These are phyloP conservation scores for Gaeumannomyces tritici DNA, from an alignment of 2,329 filamentous ascomycete genomes.

Conservation along the genomic window DNA sequence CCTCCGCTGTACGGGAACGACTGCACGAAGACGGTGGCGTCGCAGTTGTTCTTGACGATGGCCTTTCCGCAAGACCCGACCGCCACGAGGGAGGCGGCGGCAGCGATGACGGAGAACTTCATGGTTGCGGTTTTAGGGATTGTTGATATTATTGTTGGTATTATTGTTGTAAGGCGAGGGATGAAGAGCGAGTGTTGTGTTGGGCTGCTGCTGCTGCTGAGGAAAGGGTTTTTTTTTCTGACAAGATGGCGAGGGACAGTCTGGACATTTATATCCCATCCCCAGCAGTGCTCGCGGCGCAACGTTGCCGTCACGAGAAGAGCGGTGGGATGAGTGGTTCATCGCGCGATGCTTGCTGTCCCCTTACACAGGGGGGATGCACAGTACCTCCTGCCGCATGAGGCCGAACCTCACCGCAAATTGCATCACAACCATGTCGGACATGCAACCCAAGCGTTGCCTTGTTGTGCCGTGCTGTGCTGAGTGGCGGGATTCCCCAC, in stretches of 20 bases:
- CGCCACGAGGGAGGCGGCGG: constrained; percentile 21
- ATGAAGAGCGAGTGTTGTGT: neutral
- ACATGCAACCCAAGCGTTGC: neutral
- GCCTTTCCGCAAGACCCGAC: constrained; percentile 23
- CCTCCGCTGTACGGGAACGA: constrained; percentile 23
- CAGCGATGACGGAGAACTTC: constrained; percentile 17
- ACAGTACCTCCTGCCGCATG: neutral
- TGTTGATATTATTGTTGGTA: neutral
- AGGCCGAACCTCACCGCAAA: neutral
- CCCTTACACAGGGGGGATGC: neutral
- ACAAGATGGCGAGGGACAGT: neutral
- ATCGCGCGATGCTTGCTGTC: neutral
- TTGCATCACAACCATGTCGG: neutral
- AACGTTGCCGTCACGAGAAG: neutral
- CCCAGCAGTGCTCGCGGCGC: neutral
- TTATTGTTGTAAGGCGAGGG: neutral
- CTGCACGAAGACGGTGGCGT: constrained; percentile 23
- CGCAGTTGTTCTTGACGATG: constrained; percentile 25
- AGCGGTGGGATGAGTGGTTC: neutral
- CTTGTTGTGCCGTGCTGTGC: neutral
- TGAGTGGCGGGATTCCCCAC: neutral
- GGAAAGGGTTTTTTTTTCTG: neutral
- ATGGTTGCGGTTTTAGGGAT: constrained; percentile 12
- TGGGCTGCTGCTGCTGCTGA: neutral
- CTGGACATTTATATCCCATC: neutral